phyloP scores from a whole-genome alignment of 495 filamentous ascomycete genomes.

The Gamarada debralockiae region DNA sequence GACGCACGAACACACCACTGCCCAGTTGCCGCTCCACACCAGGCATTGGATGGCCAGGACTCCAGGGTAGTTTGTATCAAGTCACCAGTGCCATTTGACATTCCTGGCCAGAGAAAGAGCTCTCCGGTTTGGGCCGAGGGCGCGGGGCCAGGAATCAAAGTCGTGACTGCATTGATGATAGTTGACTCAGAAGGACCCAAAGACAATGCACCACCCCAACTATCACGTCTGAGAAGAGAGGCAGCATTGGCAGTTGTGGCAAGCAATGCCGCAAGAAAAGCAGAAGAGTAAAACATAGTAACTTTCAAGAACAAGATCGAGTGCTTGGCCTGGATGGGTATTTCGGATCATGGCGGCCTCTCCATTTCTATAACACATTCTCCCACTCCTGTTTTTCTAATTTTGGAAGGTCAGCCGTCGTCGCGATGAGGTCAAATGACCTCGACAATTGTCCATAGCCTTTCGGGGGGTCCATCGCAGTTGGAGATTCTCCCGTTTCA shows the following conservation, averaged over 20 bases:
- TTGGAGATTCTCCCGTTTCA: too few species aligned
- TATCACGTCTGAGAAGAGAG: slow-evolving; percentile 15
- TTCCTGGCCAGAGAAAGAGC: slow-evolving; percentile 41
- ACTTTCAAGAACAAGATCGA: too few species aligned
- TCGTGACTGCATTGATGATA: slow-evolving; percentile 39
- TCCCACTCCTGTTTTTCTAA: too few species aligned
- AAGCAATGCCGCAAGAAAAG: not conserved
- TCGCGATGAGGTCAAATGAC: too few species aligned
- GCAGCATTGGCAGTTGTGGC: not conserved
- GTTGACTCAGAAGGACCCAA: slow-evolving; percentile 37
- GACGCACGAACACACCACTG: slow-evolving; percentile 38
- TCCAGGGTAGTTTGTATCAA: slow-evolving; percentile 32
- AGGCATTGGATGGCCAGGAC: slow-evolving; percentile 4
- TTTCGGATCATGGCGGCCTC: too few species aligned
- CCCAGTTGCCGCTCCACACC: slow-evolving; percentile 18
- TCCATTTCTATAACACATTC: too few species aligned
- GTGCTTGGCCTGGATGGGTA: too few species aligned
- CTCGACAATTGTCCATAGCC: too few species aligned
- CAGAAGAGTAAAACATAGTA: not conserved
- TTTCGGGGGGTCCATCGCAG: too few species aligned
- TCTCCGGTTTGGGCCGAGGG: slow-evolving; percentile 34
- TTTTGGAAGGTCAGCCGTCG: too few species aligned
- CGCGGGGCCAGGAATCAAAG: slow-evolving; percentile 34
- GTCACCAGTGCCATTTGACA: slow-evolving; percentile 43
- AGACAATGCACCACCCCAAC: slow-evolving; percentile 37